Evolutionary conservation across 305 asterid genomes (phyloP), one percentile per base, ranked within the genome.

Genomic region (Fraxinus baroniana): DNA sequence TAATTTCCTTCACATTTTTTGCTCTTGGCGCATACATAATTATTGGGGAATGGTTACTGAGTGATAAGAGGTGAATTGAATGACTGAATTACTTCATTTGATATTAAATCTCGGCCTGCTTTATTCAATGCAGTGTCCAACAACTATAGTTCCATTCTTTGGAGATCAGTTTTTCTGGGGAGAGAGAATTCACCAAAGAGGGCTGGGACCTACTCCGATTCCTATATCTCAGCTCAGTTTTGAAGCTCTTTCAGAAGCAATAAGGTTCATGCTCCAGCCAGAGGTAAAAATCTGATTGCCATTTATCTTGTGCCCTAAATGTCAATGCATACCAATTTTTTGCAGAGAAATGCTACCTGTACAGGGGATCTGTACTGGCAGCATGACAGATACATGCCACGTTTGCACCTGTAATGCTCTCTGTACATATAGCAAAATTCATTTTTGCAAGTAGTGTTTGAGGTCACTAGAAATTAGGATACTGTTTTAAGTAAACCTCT

Each of bases 81-180:
- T 26, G 71, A 46, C 6, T 28, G 10, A 77, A 28, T 77, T 52
- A 15, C 62, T 60, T 77, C 39, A 49, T 77, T 28, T 26, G 71
- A 77, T 49, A 17, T 26, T 60, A 77, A 77, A 77, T 44, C 37
- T 41, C 7, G 17, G 28, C 15, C 18, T 9, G 15, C 24, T 33
- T 36, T 78, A 49, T 55, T 20, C n/a, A 76, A 85, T 89, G 92
- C 92, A 96, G 99, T 96, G 99, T 83, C 99, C 99, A 12, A 96
- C 99, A n/a, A 91, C 99, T 60, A 91, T 96, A 70, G 96, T 96
- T 71, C 99, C 99, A 1, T 96, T 96, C 90, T 96, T 96, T 12
- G 99, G 99, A 5, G 99, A 96, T 80, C 99, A 94, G 81, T 93
- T 93, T 83, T 96, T 96, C 90, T 96, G 99, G 99, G 99, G 98